Conservation (phyloP, 176 grass and related monocot species). For the Ananas comosus region DNA sequence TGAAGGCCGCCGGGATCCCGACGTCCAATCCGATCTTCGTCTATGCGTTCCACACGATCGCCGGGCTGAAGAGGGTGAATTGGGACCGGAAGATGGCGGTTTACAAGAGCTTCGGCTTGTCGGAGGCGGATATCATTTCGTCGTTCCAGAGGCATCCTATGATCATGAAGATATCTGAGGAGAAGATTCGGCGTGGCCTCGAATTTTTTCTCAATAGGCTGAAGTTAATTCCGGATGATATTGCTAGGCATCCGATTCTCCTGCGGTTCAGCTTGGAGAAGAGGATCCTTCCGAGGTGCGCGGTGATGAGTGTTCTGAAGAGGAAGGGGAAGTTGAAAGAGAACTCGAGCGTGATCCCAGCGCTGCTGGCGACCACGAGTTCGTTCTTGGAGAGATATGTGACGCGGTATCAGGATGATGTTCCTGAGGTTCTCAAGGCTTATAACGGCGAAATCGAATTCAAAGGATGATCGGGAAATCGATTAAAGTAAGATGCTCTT, state of each 20-base stretch:
- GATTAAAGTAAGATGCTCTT: slow-evolving; percentile 3
- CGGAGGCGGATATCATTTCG: slow-evolving; percentile 14
- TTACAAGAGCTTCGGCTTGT: slow-evolving; percentile 20
- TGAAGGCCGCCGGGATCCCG: slow-evolving; percentile 15
- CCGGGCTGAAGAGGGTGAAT: slow-evolving; percentile 10
- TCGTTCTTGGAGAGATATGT: slow-evolving; percentile 5
- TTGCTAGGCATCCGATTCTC: slow-evolving; percentile 8
- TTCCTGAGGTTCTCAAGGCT: slow-evolving; percentile 37
- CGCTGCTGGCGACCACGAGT: neutral
- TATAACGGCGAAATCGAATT: slow-evolving; percentile 43
- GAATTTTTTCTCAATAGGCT: slow-evolving; percentile 25
- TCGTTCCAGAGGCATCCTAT: slow-evolving; percentile 28
- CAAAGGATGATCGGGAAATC: slow-evolving; percentile 11
- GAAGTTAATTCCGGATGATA: slow-evolving; percentile 17
- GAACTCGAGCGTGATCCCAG: neutral
- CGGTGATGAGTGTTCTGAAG: slow-evolving; percentile 34
- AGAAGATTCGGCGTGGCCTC: slow-evolving; percentile 17
- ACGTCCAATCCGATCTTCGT: slow-evolving; percentile 9
- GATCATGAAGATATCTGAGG: slow-evolving; percentile 5
- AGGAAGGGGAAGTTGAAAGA: slow-evolving; percentile 25
- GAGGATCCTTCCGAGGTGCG: slow-evolving; percentile 30
- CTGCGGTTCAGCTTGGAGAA: slow-evolving; percentile 34
- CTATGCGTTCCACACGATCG: neutral
- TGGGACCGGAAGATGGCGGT: slow-evolving; percentile 33
- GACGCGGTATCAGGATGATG: slow-evolving; percentile 13